Conservation (phyloP, 1,284 basidiomycete species). For the Sanghuangporus baumii region DNA sequence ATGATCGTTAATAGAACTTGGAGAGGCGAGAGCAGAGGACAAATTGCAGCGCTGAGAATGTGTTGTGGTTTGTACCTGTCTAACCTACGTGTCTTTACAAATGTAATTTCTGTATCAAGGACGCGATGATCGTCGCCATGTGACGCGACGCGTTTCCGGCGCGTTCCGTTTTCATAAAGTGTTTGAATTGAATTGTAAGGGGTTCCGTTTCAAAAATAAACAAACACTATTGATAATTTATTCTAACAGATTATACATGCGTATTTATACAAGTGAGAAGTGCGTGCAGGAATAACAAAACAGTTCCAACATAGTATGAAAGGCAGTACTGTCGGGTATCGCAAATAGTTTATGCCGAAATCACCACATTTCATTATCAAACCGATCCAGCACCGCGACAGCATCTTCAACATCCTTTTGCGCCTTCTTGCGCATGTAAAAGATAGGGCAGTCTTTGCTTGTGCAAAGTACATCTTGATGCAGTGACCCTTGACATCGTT, state of each 20-base stretch:
- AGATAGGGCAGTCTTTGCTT: slow-evolving; percentile 97
- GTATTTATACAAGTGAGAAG: neutral
- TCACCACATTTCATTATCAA: slow-evolving; percentile 68
- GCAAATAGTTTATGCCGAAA: neutral
- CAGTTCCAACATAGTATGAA: neutral
- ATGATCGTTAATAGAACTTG: neutral
- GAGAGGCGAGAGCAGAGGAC: neutral
- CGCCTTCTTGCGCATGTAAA: slow-evolving; percentile 95
- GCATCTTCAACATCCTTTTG: slow-evolving; percentile 94
- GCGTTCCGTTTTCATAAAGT: neutral
- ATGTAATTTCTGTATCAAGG: too few relatives aligned
- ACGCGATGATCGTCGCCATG: slow-evolving; percentile 1
- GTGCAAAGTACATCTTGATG: slow-evolving; percentile 98
- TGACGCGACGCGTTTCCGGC: slow-evolving; percentile 4
- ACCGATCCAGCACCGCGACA: slow-evolving; percentile 72
- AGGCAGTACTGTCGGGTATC: neutral
- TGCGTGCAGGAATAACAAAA: neutral
- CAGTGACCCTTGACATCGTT: slow-evolving; percentile 91
- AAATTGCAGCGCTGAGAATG: neutral
- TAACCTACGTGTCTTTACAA: too few relatives aligned
- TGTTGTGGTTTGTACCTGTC: neutral
- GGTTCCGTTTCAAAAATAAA: too few relatives aligned
- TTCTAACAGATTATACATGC: neutral
- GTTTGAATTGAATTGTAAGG: neutral
- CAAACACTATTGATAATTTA: neutral